A percentile compares a stretch with the other conserved stretches of the same genome.
phyloP scores from a whole-genome alignment of 2,329 filamentous ascomycete species.

The Penicillium sp. region DNA sequence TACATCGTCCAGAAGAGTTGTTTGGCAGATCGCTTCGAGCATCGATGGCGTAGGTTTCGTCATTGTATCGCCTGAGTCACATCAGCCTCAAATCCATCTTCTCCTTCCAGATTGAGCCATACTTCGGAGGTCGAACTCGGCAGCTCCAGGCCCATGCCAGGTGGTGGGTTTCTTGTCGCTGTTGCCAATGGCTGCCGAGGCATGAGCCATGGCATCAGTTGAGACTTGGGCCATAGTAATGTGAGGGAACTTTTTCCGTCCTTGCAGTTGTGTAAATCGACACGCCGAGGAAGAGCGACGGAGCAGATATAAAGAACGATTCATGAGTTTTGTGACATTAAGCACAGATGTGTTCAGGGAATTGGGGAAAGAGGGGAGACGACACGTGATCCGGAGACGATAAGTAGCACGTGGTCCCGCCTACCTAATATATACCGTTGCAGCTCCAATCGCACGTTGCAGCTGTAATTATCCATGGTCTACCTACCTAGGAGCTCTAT shows the following conservation, averaged over 20 bases:
- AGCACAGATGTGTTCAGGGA: not conserved
- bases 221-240: constrained; percentile 22
- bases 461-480: too few species aligned
- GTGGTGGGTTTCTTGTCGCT: constrained; percentile 22
- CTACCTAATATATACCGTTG: too few species aligned
- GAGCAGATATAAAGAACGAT: constrained; percentile 12
- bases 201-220: constrained; percentile 12
- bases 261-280: constrained; percentile 1
- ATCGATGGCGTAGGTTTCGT: constrained; percentile 78
- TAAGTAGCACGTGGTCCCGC: too few species aligned
- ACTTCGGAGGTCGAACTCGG: constrained; percentile 58
- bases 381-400: constrained; percentile 7
- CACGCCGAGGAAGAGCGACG: constrained; percentile 10
- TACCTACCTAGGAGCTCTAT: too few species aligned
- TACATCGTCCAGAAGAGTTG: constrained; percentile 79
- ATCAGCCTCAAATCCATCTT: not conserved
- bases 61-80: constrained; percentile 59
- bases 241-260: constrained; percentile 6
- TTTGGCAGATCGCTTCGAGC: constrained; percentile 73
- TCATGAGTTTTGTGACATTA: constrained; percentile 11
- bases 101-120: constrained; percentile 2
- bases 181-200: not conserved
- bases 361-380: constrained; percentile 8
- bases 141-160: constrained; percentile 49
- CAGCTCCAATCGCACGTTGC: too few species aligned